Percentiles rank a stretch among this genome's conserved stretches.
Evolutionary conservation across 2,329 filamentous ascomycete species (phyloP).

Genomic region (Venturia carpophila): DNA sequence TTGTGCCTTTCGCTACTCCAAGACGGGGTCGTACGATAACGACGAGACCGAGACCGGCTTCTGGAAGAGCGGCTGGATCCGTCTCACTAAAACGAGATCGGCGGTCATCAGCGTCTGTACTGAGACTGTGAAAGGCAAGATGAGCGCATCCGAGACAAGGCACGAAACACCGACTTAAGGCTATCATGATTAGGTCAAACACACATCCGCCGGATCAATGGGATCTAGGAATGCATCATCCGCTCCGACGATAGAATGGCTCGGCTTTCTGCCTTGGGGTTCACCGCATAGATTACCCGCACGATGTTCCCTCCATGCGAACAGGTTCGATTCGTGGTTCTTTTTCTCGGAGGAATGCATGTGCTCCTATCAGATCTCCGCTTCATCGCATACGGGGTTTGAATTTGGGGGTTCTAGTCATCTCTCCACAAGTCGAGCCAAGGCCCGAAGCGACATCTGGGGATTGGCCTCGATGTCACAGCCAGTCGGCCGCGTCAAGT

Average conservation of each 20-base stretch:
- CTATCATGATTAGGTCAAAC: neutral
- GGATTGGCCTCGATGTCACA: neutral
- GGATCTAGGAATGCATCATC: neutral
- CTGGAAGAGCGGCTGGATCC: neutral
- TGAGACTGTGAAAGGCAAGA: neutral
- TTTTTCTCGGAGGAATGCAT: neutral
- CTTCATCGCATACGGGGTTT: neutral
- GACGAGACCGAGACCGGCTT: neutral
- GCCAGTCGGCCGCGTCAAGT: neutral
- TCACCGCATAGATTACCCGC: neutral
- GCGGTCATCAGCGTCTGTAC: neutral
- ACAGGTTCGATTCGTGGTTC: neutral
- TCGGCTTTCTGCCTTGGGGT: neutral
- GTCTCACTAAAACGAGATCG: neutral
- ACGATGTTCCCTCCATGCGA: neutral
- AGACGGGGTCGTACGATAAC: neutral
- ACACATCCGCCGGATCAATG: neutral
- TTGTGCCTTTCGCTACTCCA: neutral
- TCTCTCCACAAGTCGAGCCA: neutral
- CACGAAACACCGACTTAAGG: neutral
- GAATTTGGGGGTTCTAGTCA: neutral
- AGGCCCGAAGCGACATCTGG: neutral
- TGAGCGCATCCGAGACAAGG: neutral
- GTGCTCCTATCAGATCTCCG: neutral
- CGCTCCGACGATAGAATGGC: neutral